These are phyloP conservation scores for Clitopilus passeckerianus DNA, from an alignment of 768 basidiomycete species.

Conservation along the genomic window DNA sequence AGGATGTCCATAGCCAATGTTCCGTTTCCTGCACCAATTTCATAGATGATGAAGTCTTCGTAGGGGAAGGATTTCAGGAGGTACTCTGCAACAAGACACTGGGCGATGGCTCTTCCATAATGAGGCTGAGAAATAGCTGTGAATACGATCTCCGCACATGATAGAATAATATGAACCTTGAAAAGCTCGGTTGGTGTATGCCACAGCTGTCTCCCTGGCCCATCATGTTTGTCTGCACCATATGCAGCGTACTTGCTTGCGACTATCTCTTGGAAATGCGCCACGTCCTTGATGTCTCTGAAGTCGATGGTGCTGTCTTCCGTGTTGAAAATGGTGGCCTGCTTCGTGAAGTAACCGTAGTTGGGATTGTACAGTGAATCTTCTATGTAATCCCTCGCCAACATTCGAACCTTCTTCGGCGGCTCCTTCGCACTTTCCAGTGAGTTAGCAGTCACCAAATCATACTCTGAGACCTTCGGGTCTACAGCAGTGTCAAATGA, in stretches of 20 bases:
- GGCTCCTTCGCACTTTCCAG: constrained; percentile 53
- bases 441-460: constrained; percentile 65
- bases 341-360: constrained; percentile 95
- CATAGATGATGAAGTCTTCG: constrained; percentile 93
- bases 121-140: constrained; percentile 61
- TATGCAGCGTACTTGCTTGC: constrained; percentile 71
- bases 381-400: constrained; percentile 94
- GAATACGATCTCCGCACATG: constrained; percentile 1
- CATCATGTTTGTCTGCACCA: constrained; percentile 53
- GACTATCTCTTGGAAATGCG: constrained; percentile 81
- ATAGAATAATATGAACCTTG: constrained; percentile 56
- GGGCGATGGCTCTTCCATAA: constrained; percentile 89
- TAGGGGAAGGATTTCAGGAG: constrained; percentile 94
- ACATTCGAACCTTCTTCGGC: constrained; percentile 85
- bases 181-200: constrained; percentile 98
- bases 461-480: constrained; percentile 35
- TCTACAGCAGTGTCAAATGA: constrained; percentile 51
- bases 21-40: constrained; percentile 97
- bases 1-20: constrained; percentile 89
- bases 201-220: constrained; percentile 90
- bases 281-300: constrained; percentile 52
- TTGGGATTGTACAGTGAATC: constrained; percentile 95
- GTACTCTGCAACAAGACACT: constrained; percentile 88
- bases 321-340: constrained; percentile 83
- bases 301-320: constrained; percentile 66